phyloP scores from a whole-genome alignment of 2,329 filamentous ascomycete genomes.

The Cordyceps javanica region DNA sequence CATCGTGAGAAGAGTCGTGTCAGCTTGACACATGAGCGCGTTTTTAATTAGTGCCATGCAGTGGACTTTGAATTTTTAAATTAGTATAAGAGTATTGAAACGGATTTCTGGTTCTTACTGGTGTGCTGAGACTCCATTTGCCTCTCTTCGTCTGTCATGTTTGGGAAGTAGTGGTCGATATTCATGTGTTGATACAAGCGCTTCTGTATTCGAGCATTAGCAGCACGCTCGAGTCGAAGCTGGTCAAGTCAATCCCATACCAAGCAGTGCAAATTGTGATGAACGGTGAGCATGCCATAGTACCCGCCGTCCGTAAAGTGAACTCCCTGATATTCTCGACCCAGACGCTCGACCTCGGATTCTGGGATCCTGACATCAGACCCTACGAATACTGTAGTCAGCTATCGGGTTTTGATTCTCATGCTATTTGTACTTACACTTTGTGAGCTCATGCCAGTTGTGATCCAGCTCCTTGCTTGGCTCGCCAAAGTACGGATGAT shows the following conservation, averaged over 20 bases:
- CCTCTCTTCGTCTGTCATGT: slow-evolving; percentile 1
- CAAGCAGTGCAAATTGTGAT: neutral
- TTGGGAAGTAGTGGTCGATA: slow-evolving; percentile 1
- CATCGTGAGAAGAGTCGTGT: neutral
- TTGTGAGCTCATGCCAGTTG: slow-evolving; percentile 2
- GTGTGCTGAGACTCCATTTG: slow-evolving; percentile 3
- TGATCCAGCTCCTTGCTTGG: slow-evolving; percentile 3
- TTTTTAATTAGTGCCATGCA: neutral
- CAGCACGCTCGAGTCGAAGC: too few species aligned
- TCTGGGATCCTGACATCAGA: slow-evolving; percentile 1
- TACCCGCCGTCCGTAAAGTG: slow-evolving; percentile 2
- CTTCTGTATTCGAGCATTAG: neutral
- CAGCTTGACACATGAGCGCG: slow-evolving; percentile 2
- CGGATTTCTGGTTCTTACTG: neutral
- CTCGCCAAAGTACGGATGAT: slow-evolving; percentile 2
- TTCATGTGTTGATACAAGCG: slow-evolving; percentile 4
- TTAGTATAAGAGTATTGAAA: neutral
- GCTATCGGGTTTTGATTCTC: neutral
- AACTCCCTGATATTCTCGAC: neutral
- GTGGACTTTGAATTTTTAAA: neutral
- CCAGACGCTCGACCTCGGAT: neutral
- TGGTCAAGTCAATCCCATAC: neutral
- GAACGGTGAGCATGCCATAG: neutral
- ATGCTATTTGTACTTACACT: neutral
- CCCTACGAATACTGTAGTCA: neutral